Conservation (phyloP, 129 eudicot species). For the Scalesia atractyloides region DNA sequence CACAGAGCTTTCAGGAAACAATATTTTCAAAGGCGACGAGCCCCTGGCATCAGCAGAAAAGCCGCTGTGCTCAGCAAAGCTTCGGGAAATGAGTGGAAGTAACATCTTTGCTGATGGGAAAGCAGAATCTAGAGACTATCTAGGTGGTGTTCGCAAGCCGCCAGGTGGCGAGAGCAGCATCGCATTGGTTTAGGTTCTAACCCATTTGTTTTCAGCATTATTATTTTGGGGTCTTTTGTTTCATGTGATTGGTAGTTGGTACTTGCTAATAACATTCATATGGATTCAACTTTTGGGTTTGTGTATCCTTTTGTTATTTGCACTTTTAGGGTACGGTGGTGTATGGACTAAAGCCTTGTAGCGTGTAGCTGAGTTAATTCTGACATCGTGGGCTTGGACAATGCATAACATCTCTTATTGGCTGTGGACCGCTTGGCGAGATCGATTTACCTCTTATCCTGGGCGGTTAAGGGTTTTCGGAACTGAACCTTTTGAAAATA, state of each 20-base stretch:
- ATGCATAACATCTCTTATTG: too few species aligned
- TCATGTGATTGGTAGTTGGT: background rate
- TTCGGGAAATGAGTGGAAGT: constrained; percentile 88
- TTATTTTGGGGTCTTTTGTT: constrained; percentile 19
- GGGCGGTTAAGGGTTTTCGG: too few species aligned
- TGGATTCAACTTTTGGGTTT: constrained; percentile 19
- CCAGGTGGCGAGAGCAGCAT: constrained; percentile 97
- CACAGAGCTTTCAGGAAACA: constrained; percentile 75
- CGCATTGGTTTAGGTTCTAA: too few species aligned
- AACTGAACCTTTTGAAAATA: background rate
- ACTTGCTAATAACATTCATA: constrained; percentile 31
- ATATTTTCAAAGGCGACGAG: constrained; percentile 80
- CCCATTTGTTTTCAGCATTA: too few species aligned
- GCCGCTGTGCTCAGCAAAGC: constrained; percentile 72
- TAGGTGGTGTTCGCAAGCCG: constrained; percentile 95
- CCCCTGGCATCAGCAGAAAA: constrained; percentile 62
- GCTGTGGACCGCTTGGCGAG: too few species aligned
- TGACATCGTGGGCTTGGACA: too few species aligned
- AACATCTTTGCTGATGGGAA: constrained; percentile 91
- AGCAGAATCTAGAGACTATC: constrained; percentile 78
- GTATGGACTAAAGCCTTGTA: too few species aligned
- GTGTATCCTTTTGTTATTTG: background rate
- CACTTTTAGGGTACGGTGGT: constrained; percentile 24
- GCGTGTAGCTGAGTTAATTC: too few species aligned
- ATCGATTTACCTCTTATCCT: too few species aligned